Evolutionary conservation across 805 yeast genomes (phyloP).

Genomic region (Suhomyces tanzawaensis): DNA sequence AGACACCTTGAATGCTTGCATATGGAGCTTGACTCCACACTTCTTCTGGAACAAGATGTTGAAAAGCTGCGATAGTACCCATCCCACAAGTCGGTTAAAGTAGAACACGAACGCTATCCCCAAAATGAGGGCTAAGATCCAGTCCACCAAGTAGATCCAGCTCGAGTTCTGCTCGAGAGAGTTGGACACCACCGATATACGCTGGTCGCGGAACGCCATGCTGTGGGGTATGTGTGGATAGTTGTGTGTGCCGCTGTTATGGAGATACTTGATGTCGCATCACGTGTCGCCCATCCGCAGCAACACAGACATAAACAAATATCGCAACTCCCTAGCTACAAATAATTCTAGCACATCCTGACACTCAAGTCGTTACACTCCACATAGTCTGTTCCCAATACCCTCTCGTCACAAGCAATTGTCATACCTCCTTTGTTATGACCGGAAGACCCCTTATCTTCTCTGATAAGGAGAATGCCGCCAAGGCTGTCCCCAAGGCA

Average conservation of each 20-base stretch:
- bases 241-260: background rate
- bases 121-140: slow-evolving; percentile 68
- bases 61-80: slow-evolving; percentile 48
- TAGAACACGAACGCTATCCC: slow-evolving; percentile 68
- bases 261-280: background rate
- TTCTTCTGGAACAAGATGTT: slow-evolving; percentile 63
- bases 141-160: slow-evolving; percentile 78
- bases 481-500: background rate
- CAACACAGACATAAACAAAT: background rate
- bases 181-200: slow-evolving; percentile 23
- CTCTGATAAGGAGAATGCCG: slow-evolving; percentile 13
- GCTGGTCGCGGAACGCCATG: slow-evolving; percentile 28
- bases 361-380: too few relatives aligned
- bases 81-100: slow-evolving; percentile 70
- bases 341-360: too few relatives aligned
- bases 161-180: slow-evolving; percentile 25
- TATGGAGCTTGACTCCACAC: slow-evolving; percentile 53
- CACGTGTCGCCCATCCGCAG: too few relatives aligned
- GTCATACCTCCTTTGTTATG: too few relatives aligned
- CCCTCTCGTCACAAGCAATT: too few relatives aligned
- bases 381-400: too few relatives aligned
- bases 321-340: background rate
- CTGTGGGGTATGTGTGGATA: background rate
- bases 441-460: slow-evolving; percentile 2
- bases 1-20: slow-evolving; percentile 76